These are phyloP conservation scores for Globisporangium uncinulatum DNA, from an alignment of 352 stramenopile species.

Conservation along the genomic window DNA sequence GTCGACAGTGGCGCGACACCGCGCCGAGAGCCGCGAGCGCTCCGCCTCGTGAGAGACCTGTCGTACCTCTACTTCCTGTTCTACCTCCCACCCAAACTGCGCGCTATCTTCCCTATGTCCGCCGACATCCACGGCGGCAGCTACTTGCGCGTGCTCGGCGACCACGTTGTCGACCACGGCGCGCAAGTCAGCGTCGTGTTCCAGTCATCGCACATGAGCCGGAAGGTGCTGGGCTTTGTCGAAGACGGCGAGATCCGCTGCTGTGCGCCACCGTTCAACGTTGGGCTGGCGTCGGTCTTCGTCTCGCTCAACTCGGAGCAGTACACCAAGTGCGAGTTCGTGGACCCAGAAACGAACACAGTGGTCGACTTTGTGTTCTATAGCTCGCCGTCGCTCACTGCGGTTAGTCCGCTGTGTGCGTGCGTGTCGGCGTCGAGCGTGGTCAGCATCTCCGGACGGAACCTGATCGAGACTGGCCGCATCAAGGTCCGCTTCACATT, in stretches of 20 bases:
- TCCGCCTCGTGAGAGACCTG: slow-evolving; percentile 40
- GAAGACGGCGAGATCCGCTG: slow-evolving; percentile 62
- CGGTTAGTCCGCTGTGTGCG: slow-evolving; percentile 53
- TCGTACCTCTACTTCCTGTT: slow-evolving; percentile 77
- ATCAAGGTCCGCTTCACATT: slow-evolving; percentile 68
- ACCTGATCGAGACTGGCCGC: slow-evolving; percentile 69
- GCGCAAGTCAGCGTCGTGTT: slow-evolving; percentile 57
- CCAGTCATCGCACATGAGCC: slow-evolving; percentile 38
- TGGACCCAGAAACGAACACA: slow-evolving; percentile 34
- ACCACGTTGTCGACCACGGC: slow-evolving; percentile 64
- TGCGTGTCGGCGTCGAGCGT: slow-evolving; percentile 43
- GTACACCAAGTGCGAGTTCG: slow-evolving; percentile 64
- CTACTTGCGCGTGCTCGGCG: slow-evolving; percentile 50
- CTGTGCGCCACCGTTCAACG: slow-evolving; percentile 55
- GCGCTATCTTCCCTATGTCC: slow-evolving; percentile 47
- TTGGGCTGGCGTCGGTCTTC: slow-evolving; percentile 45
- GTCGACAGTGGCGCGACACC: neutral
- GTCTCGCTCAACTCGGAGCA: slow-evolving; percentile 74
- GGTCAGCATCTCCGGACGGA: slow-evolving; percentile 48
- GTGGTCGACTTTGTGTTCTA: slow-evolving; percentile 72
- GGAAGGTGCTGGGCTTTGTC: slow-evolving; percentile 59
- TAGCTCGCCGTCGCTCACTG: slow-evolving; percentile 43
- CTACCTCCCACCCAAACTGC: slow-evolving; percentile 49
- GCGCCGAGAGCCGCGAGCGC: slow-evolving; percentile 1
- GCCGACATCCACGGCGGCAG: slow-evolving; percentile 62